These are phyloP conservation scores for Blastocystis sp. DNA, from an alignment of 352 stramenopile genomes.

Conservation along the genomic window DNA sequence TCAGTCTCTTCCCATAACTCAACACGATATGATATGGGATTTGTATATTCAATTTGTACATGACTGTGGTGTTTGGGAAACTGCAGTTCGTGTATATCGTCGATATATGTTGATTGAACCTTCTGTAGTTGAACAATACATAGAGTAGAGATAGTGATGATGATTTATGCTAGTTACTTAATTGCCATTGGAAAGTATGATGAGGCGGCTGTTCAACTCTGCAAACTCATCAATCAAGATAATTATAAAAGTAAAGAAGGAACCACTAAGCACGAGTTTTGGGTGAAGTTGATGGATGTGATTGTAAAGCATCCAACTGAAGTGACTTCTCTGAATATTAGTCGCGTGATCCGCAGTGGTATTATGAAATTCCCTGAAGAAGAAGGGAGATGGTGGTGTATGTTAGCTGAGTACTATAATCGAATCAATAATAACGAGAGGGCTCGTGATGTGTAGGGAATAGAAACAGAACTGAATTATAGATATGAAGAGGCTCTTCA, in stretches of 20 bases:
- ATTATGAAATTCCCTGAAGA: constrained; percentile 89
- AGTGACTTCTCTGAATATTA: constrained; percentile 86
- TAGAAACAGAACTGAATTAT: constrained; percentile 76
- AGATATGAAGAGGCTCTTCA: constrained; percentile 70
- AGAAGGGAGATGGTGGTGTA: constrained; percentile 92
- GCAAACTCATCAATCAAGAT: constrained; percentile 78
- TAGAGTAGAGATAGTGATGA: constrained; percentile 67
- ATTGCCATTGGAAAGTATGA: constrained; percentile 76
- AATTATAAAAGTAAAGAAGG: constrained; percentile 73
- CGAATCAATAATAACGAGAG: constrained; percentile 91
- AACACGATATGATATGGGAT: constrained; percentile 93
- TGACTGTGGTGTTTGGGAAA: constrained; percentile 76
- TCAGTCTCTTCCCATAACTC: constrained; percentile 89
- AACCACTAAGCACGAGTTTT: constrained; percentile 86
- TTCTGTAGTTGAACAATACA: constrained; percentile 72
- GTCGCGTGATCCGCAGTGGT: constrained; percentile 88
- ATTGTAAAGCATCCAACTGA: constrained; percentile 87
- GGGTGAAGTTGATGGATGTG: constrained; percentile 92
- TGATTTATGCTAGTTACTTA: constrained; percentile 69
- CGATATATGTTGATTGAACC: constrained; percentile 81
- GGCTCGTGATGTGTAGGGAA: constrained; percentile 91
- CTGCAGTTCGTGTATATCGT: constrained; percentile 80
- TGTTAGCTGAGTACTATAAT: constrained; percentile 94
- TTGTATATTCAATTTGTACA: constrained; percentile 86
- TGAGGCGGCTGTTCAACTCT: constrained; percentile 81